phyloP scores from a whole-genome alignment of 2,329 filamentous ascomycete genomes.

The Dothistroma septosporum region DNA sequence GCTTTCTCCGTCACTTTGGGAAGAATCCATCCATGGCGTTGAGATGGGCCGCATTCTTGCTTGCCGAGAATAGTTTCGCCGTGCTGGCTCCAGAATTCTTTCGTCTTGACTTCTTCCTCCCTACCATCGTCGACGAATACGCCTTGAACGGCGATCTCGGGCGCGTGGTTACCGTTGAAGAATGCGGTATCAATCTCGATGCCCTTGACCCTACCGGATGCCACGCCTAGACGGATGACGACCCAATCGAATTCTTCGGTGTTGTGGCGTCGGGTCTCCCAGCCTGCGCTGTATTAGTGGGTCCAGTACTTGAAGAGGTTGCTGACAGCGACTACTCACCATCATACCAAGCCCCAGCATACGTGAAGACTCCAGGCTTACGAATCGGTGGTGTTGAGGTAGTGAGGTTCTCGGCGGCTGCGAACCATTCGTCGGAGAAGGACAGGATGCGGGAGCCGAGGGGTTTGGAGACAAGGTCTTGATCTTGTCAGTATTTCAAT shows the following conservation, averaged over 20 bases:
- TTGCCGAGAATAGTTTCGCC: slow-evolving; percentile 70
- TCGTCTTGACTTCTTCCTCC: slow-evolving; percentile 56
- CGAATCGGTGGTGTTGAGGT: slow-evolving; percentile 54
- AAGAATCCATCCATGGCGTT: slow-evolving; percentile 70
- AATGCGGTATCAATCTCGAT: slow-evolving; percentile 77
- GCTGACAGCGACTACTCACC: slow-evolving; percentile 31
- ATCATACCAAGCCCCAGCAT: slow-evolving; percentile 61
- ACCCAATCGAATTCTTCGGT: slow-evolving; percentile 56
- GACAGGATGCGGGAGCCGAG: slow-evolving; percentile 52
- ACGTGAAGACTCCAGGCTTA: slow-evolving; percentile 55
- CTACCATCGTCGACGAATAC: slow-evolving; percentile 62
- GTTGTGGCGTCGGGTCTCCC: slow-evolving; percentile 62
- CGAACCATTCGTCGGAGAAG: slow-evolving; percentile 60
- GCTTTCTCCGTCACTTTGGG: slow-evolving; percentile 54
- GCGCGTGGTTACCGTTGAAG: slow-evolving; percentile 79
- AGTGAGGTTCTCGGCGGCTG: slow-evolving; percentile 55
- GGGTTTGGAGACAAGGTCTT: slow-evolving; percentile 51
- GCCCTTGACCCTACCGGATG: slow-evolving; percentile 67
- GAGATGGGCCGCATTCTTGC: slow-evolving; percentile 69
- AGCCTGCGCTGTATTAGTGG: slow-evolving; percentile 25
- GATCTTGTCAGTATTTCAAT: neutral
- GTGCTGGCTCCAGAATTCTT: slow-evolving; percentile 32
- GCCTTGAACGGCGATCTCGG: slow-evolving; percentile 72
- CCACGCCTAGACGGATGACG: slow-evolving; percentile 55
- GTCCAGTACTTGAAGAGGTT: too few species aligned